Percentiles rank a stretch among this genome's conserved stretches.
Evolutionary conservation across 805 yeast genomes (phyloP).

Genomic region (Pichia kluyveri): DNA sequence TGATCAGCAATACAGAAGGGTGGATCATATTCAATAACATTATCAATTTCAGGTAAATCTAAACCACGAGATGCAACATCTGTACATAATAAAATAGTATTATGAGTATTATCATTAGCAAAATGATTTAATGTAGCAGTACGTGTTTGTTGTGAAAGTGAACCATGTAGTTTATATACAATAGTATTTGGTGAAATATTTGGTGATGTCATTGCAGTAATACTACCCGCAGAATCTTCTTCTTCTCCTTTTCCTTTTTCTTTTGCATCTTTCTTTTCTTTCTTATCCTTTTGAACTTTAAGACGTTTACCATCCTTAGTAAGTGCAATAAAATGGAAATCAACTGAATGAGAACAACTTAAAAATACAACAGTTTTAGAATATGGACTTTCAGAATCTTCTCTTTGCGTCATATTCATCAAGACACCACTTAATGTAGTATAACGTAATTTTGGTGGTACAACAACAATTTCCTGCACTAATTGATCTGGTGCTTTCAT

Average conservation of each 20-base stretch:
- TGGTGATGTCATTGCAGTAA: conserved; percentile 46
- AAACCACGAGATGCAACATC: conserved; percentile 98
- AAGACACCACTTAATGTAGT: conserved; percentile 70
- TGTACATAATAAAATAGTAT: conserved; percentile 75
- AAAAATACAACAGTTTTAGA: conserved; percentile 73
- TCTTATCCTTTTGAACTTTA: conserved; percentile 12
- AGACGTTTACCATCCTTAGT: conserved; percentile 43
- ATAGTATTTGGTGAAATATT: conserved; percentile 34
- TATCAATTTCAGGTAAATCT: conserved; percentile 79
- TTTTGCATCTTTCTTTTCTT: conserved; percentile 15
- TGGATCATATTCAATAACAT: conserved; percentile 89
- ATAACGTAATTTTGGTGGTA: conserved; percentile 85
- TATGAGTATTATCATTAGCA: conserved; percentile 32
- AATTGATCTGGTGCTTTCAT: conserved; percentile 81
- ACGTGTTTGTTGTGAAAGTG: conserved; percentile 76
- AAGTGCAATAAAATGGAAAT: conserved; percentile 77
- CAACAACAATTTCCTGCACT: conserved; percentile 67
- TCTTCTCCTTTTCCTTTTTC: conserved; percentile 1
- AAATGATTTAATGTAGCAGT: conserved; percentile 66
- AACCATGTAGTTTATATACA: conserved; percentile 78
- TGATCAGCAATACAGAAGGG: conserved; percentile 93
- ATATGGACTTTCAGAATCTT: conserved; percentile 6
- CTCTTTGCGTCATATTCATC: conserved; percentile 34
- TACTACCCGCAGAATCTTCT: conserved; percentile 6
- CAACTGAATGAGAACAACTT: conserved; percentile 95